Percentiles rank a stretch among this genome's conserved stretches.
Conservation (phyloP, 176 grass and related monocot species). For the Urochloa ruziziensis region DNA sequence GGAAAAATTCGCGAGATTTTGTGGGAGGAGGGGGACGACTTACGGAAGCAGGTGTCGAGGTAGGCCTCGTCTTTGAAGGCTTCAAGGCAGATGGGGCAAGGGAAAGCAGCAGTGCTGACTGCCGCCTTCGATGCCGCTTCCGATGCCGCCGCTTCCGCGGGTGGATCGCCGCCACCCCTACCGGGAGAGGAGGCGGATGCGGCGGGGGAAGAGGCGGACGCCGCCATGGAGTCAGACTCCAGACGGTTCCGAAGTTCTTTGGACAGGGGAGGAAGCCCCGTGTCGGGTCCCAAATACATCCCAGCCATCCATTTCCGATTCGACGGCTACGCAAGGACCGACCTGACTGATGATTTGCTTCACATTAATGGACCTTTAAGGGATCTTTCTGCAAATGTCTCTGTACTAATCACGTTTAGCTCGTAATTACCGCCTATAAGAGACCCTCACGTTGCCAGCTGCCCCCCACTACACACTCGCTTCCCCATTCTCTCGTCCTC, state of each 20-base stretch:
- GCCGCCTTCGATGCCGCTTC: background rate
- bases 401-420: constrained; percentile 5
- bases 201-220: constrained; percentile 18
- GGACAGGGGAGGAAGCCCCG: background rate
- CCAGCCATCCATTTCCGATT: background rate
- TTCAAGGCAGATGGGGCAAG: constrained; percentile 64
- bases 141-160: background rate
- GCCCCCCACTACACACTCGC: constrained; percentile 7
- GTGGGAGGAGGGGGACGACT: background rate
- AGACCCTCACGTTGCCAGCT: constrained; percentile 16
- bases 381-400: constrained; percentile 1
- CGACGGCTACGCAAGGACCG: background rate
- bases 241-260: background rate
- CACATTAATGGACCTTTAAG: background rate
- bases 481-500: background rate
- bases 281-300: background rate
- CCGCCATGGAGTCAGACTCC: constrained; percentile 2
- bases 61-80: constrained; percentile 58
- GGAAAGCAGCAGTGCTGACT: background rate
- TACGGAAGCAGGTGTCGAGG: constrained; percentile 65
- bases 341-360: background rate
- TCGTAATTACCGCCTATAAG: constrained; percentile 35
- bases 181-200: background rate
- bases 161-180: background rate
- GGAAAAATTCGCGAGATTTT: background rate